Evolutionary conservation across 176 grass and related monocot species (phyloP).

Genomic region (bread wheat (Triticum aestivum)): IWGSC_CS_RefSeq_v2.1 NC_057814.1:40141229-40141728

Average conservation of each 20-base stretch:
- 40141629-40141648: slow-evolving; percentile 60
- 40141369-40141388: slow-evolving; percentile 69
- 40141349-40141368: slow-evolving; percentile 54
- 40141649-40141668: slow-evolving; percentile 73
- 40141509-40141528: slow-evolving; percentile 69
- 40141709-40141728: slow-evolving; percentile 72
- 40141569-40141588: slow-evolving; percentile 30
- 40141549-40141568: slow-evolving; percentile 21
- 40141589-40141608: slow-evolving; percentile 66
- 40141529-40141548: slow-evolving; percentile 25
- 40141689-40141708: slow-evolving; percentile 76
- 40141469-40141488: slow-evolving; percentile 60
- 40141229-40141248: slow-evolving; percentile 56
- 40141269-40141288: slow-evolving; percentile 65
- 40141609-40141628: slow-evolving; percentile 61
- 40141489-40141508: slow-evolving; percentile 60
- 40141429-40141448: slow-evolving; percentile 24
- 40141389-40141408: slow-evolving; percentile 79
- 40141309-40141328: slow-evolving; percentile 71
- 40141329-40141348: slow-evolving; percentile 77
- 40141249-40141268: slow-evolving; percentile 56
- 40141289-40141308: slow-evolving; percentile 85
- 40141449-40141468: slow-evolving; percentile 8
- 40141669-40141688: slow-evolving; percentile 67
- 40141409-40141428: slow-evolving; percentile 68